phyloP scores from a whole-genome alignment of 208 protist species.

The Leishmania braziliensis region DNA sequence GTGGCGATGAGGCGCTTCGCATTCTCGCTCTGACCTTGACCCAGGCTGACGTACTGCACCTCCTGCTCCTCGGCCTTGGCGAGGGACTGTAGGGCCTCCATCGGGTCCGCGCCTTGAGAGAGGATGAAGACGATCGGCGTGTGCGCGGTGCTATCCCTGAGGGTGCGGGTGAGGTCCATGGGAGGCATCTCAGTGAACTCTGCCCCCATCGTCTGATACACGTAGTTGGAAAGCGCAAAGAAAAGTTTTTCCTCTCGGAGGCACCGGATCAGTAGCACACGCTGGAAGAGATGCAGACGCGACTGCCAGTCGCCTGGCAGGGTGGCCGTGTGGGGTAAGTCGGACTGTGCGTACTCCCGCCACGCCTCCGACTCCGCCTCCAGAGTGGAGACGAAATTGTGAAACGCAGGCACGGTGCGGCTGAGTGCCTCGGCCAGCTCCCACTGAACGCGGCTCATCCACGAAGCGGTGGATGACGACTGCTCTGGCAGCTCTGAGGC shows the following conservation, averaged over 20 bases:
- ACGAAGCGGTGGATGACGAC: conserved; percentile 49
- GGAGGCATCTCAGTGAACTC: conserved; percentile 93
- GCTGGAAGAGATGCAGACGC: conserved; percentile 88
- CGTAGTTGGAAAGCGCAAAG: conserved; percentile 90
- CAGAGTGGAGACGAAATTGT: conserved; percentile 63
- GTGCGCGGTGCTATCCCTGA: conserved; percentile 82
- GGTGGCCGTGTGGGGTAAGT: conserved; percentile 58
- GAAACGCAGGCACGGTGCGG: conserved; percentile 75
- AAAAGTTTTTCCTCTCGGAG: conserved; percentile 96
- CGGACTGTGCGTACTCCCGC: conserved; percentile 60
- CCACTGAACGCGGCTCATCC: conserved; percentile 82
- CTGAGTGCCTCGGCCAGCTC: conserved; percentile 84
- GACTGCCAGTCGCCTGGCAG: conserved; percentile 65
- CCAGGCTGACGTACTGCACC: conserved; percentile 95
- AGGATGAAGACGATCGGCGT: conserved; percentile 98
- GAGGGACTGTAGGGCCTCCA: conserved; percentile 91
- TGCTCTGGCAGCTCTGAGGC: conserved; percentile 64
- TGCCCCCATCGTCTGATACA: conserved; percentile 89
- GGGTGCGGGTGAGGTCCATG: conserved; percentile 90
- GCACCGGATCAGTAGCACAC: conserved; percentile 92
- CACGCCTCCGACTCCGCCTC: conserved; percentile 51
- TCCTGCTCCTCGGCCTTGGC: conserved; percentile 74
- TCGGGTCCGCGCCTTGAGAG: conserved; percentile 97
- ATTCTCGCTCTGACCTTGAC: conserved; percentile 96
- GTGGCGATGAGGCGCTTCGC: conserved; percentile 95